These are phyloP conservation scores for Phytophthora palmivora DNA, from an alignment of 352 stramenopile species.

Conservation along the genomic window DNA sequence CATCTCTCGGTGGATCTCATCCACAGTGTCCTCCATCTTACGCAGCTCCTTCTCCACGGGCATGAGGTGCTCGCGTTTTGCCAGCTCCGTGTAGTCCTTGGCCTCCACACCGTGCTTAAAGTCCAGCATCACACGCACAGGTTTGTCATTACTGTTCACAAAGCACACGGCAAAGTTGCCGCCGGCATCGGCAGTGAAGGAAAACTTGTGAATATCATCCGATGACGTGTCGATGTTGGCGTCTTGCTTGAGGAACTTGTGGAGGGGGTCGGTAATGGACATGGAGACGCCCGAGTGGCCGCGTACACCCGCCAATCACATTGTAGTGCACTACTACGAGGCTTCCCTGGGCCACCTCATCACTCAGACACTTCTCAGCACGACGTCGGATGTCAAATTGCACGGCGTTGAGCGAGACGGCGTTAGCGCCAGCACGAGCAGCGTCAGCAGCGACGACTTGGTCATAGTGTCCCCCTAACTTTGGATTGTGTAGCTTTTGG, in stretches of 20 bases:
- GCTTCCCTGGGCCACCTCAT: constrained; percentile 79
- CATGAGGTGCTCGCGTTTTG: constrained; percentile 91
- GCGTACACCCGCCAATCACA: constrained; percentile 66
- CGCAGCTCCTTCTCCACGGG: constrained; percentile 89
- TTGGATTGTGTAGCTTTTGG: constrained; percentile 29
- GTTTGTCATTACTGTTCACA: constrained; percentile 80
- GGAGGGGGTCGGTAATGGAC: constrained; percentile 74
- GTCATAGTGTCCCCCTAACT: constrained; percentile 27
- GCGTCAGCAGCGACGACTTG: constrained; percentile 36
- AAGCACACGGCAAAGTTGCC: constrained; percentile 87
- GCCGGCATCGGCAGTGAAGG: constrained; percentile 73
- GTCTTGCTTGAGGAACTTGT: constrained; percentile 87
- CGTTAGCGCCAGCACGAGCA: constrained; percentile 44
- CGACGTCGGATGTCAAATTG: constrained; percentile 81
- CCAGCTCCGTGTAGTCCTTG: constrained; percentile 90
- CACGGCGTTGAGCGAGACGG: constrained; percentile 47
- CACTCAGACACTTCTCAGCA: constrained; percentile 85
- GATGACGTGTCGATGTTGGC: constrained; percentile 83
- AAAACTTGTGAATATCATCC: constrained; percentile 86
- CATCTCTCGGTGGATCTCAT: constrained; percentile 92
- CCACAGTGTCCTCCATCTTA: constrained; percentile 91
- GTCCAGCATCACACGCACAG: constrained; percentile 80
- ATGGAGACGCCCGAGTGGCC: constrained; percentile 78
- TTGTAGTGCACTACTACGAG: constrained; percentile 88
- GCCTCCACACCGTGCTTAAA: constrained; percentile 90